These are phyloP conservation scores for Sclerotinia spermophila DNA, from an alignment of 2,329 filamentous ascomycete species.

Conservation along the genomic window DNA sequence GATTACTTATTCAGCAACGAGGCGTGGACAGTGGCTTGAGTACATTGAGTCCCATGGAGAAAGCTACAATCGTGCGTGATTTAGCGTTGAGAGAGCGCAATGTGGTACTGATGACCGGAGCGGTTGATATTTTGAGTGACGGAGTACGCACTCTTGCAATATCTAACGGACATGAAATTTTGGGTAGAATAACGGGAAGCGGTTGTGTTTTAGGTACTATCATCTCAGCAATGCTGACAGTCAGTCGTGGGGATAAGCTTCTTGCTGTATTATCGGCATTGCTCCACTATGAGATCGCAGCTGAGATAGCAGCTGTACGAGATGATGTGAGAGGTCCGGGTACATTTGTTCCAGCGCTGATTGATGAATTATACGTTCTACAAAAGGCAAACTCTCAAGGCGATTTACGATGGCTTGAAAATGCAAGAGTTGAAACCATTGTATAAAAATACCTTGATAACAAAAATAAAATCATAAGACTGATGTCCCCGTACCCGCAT, in stretches of 20 bases:
- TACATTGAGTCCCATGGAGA: constrained; percentile 49
- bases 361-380: constrained; percentile 64
- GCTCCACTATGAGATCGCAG: constrained; percentile 71
- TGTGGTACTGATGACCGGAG: constrained; percentile 79
- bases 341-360: constrained; percentile 78
- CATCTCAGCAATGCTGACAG: constrained; percentile 70
- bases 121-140: constrained; percentile 73
- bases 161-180: constrained; percentile 69
- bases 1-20: constrained; percentile 60
- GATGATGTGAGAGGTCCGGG: constrained; percentile 72
- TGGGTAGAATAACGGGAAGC: constrained; percentile 71
- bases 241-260: constrained; percentile 60
- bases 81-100: constrained; percentile 67
- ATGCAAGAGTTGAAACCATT: constrained; percentile 47
- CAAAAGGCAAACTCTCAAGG: constrained; percentile 47
- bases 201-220: constrained; percentile 84
- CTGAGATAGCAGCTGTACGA: constrained; percentile 60
- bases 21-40: constrained; percentile 77
- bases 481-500: background rate
- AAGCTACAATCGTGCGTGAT: constrained; percentile 58
- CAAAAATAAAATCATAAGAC: background rate
- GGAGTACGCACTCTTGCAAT: constrained; percentile 65
- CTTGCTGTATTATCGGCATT: constrained; percentile 69
- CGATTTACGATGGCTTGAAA: constrained; percentile 50
- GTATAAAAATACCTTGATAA: background rate